A percentile compares a stretch with the other conserved stretches of the same genome.
These are phyloP conservation scores for Plasmodium fragile DNA, from an alignment of 169 alveolate species.

Conservation along the genomic window DNA sequence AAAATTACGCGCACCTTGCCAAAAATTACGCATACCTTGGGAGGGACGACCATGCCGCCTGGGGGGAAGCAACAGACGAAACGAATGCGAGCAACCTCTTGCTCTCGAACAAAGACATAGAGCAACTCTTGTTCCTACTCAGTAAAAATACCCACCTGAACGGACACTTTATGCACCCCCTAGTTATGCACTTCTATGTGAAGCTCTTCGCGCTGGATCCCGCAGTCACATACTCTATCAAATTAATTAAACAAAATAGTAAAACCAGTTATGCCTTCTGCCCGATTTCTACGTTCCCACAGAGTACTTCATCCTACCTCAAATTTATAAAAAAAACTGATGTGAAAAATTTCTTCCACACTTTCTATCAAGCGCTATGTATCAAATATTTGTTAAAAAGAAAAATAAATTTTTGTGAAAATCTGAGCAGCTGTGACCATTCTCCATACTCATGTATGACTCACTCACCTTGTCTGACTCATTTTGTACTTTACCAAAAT, in stretches of 20 bases:
- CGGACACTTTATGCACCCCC: slow-evolving; percentile 24
- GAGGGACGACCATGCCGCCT: not conserved
- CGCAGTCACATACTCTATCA: slow-evolving; percentile 11
- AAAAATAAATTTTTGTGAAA: not conserved
- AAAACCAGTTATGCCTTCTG: not conserved
- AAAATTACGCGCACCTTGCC: not conserved
- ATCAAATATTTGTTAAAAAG: slow-evolving; percentile 64
- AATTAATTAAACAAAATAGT: slow-evolving; percentile 35
- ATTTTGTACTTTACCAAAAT: slow-evolving; percentile 35
- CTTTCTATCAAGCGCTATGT: slow-evolving; percentile 44
- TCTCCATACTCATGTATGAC: not conserved
- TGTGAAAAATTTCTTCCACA: slow-evolving; percentile 23
- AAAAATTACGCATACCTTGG: not conserved
- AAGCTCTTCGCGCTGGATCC: not conserved
- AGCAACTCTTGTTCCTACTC: slow-evolving; percentile 48
- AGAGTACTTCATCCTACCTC: not conserved
- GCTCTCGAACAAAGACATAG: slow-evolving; percentile 51
- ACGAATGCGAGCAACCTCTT: not conserved
- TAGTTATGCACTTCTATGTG: slow-evolving; percentile 36
- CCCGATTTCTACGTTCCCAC: slow-evolving; percentile 19
- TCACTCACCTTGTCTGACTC: slow-evolving; percentile 10
- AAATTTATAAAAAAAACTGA: slow-evolving; percentile 26
- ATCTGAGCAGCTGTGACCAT: not conserved
- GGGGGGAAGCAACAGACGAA: not conserved
- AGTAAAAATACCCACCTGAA: slow-evolving; percentile 21